Percentiles rank a stretch among this genome's conserved stretches.
phyloP scores from a whole-genome alignment of 2,329 filamentous ascomycete genomes.

The Calonectria leucothoes region DNA sequence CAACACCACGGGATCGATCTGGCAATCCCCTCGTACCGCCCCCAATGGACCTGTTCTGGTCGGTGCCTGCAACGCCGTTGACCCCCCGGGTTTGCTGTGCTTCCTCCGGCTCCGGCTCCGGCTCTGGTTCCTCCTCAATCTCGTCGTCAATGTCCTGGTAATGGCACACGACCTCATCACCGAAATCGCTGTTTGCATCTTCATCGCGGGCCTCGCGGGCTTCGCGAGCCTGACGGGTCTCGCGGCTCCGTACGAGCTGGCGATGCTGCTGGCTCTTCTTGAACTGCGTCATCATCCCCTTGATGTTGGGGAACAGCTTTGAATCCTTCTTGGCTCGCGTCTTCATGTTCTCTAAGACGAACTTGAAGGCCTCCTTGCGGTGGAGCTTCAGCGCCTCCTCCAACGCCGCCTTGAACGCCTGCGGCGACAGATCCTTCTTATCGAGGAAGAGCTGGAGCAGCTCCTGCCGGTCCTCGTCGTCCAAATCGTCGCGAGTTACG shows the following conservation, averaged over 20 bases:
- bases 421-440: conserved; percentile 3
- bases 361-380: conserved; percentile 27
- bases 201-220: background rate
- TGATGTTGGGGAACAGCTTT: conserved; percentile 21
- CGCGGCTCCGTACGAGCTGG: background rate
- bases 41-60: conserved; percentile 4
- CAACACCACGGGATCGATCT: background rate
- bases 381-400: conserved; percentile 20
- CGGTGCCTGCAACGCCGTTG: background rate
- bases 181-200: conserved; percentile 25
- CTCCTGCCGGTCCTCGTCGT: conserved; percentile 7
- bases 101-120: background rate
- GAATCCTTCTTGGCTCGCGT: conserved; percentile 4
- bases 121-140: conserved; percentile 9
- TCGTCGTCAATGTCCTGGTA: conserved; percentile 28
- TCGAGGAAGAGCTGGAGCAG: conserved; percentile 18
- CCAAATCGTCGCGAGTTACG: conserved; percentile 12
- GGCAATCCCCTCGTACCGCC: conserved; percentile 6
- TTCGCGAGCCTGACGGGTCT: background rate
- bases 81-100: background rate
- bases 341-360: conserved; percentile 12
- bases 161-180: conserved; percentile 10
- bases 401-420: conserved; percentile 20
- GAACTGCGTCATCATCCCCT: conserved; percentile 22
- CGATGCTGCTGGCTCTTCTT: conserved; percentile 11